phyloP scores from a whole-genome alignment of 2,329 filamentous ascomycete species.

The Cladosporium cucumerinum region DNA sequence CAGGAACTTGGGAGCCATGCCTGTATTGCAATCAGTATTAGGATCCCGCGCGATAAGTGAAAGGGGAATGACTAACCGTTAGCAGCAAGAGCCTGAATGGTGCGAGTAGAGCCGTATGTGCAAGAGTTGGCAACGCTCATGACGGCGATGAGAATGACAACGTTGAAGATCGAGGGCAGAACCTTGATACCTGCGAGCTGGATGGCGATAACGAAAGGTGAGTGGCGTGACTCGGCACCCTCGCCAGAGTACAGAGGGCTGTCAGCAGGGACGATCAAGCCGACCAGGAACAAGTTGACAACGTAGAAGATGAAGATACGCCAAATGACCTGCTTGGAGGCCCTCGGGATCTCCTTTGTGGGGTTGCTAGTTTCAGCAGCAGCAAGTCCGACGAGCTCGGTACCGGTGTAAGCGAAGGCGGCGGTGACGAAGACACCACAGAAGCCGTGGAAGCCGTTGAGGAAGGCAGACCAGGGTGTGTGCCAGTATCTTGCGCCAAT shows the following conservation, averaged over 20 bases:
- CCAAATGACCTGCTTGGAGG: constrained; percentile 32
- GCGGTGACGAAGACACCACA: constrained; percentile 63
- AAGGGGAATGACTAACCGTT: background rate
- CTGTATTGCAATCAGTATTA: constrained; percentile 43
- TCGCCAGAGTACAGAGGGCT: constrained; percentile 24
- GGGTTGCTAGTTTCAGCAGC: constrained; percentile 52
- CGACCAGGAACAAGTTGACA: constrained; percentile 31
- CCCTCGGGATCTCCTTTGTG: constrained; percentile 39
- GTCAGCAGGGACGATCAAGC: constrained; percentile 33
- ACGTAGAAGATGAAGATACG: constrained; percentile 34
- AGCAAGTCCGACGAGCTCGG: constrained; percentile 53
- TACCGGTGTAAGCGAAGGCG: constrained; percentile 61
- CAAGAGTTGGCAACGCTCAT: constrained; percentile 56
- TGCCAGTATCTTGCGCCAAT: constrained; percentile 20
- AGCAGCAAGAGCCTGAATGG: constrained; percentile 72
- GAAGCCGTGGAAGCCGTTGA: constrained; percentile 62
- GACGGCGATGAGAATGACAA: constrained; percentile 58
- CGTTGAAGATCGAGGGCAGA: constrained; percentile 63
- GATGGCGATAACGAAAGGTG: constrained; percentile 64
- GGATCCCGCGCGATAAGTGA: too few relatives aligned
- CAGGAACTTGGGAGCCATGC: constrained; percentile 52
- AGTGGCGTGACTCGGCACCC: constrained; percentile 38
- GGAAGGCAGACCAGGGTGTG: constrained; percentile 34
- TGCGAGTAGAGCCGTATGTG: constrained; percentile 65
- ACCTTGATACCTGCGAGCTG: constrained; percentile 56